Base-by-base conservation (phyloP, 345 rosid species). In the Sisymbrium altissimum region DNA sequence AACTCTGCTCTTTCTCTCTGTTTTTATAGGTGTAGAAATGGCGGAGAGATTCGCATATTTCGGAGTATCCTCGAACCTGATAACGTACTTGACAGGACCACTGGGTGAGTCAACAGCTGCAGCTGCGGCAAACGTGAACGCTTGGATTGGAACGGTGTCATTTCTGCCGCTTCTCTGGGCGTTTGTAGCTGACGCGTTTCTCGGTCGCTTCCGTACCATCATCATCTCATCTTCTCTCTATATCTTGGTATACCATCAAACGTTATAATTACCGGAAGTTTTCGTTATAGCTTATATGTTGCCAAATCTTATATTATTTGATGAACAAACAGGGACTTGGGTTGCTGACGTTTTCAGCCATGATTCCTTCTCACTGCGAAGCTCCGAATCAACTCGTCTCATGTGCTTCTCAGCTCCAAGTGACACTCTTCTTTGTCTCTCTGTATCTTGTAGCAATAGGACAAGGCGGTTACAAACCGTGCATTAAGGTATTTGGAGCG, bases 401-500 rank as follows among this genome's bases (percentile, higher is more conserved):
- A 43, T 43, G 48, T 43, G 18, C 48, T 43, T 14, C 48, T 14
- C 18, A 64, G 49, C 41, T 75, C 40, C 84, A 68, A 75, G 75
- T 67, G 43, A 52, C 70, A 6, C 52, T 70, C 36, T 23, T 80
- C 71, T 74, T 83, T 68, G 38, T 58, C 12, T 64, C 86, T 4
- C 64, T 83, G 2, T 83, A 45, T 54, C 66, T 83, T 33, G 48
- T 83, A 14, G 86, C 86, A 14, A 0, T 83, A 25, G 82, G 62
- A 15, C 75, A 75, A 40, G 62, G 81, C 15, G 96, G 93, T 33
- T 85, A 81, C 78, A 88, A 86, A 65, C 96, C 92, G 9, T 87
- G 96, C 46, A 87, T 84, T 25, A 89, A 86, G 60, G 90, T 88
- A 7, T 91, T 89, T 67, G 96, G 96, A 44, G 96, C 91, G 0